These are phyloP conservation scores for Cordyceps tenuipes DNA, from an alignment of 2,329 filamentous ascomycete genomes.

Conservation along the genomic window DNA sequence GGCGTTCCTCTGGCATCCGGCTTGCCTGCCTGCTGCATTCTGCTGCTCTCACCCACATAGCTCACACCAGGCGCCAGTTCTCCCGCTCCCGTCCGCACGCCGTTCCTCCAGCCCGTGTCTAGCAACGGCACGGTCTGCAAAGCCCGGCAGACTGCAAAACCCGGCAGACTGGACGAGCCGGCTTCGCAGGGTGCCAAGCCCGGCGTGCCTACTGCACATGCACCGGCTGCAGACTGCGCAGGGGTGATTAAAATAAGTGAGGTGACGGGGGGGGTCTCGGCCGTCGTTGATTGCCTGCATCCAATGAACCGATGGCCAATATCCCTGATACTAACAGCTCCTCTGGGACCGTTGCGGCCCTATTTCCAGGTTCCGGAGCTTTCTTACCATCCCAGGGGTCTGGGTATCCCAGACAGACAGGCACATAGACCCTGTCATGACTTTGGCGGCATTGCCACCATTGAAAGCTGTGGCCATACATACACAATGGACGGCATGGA, in stretches of 20 bases:
- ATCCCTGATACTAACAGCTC: neutral
- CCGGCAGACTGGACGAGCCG: constrained; percentile 4
- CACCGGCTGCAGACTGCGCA: neutral
- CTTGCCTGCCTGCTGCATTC: neutral
- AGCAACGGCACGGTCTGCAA: neutral
- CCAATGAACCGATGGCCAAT: neutral
- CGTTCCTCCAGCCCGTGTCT: neutral
- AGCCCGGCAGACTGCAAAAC: neutral
- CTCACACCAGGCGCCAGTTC: neutral
- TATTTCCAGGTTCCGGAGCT: constrained; percentile 2
- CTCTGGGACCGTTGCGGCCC: constrained; percentile 1
- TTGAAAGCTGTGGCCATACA: neutral
- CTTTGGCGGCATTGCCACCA: constrained; percentile 5
- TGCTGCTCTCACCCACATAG: neutral
- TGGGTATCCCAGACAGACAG: neutral
- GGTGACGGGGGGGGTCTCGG: too few relatives aligned
- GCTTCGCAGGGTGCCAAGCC: neutral
- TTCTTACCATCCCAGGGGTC: neutral
- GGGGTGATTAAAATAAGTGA: neutral
- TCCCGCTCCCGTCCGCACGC: neutral
- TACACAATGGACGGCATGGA: neutral
- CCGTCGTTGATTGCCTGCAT: neutral
- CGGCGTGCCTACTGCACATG: neutral
- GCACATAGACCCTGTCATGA: neutral
- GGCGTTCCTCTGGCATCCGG: neutral